A percentile compares a stretch with the other conserved stretches of the same genome.
Conservation (phyloP, 495 filamentous ascomycete species). For the Baudoinia panamericana region DNA sequence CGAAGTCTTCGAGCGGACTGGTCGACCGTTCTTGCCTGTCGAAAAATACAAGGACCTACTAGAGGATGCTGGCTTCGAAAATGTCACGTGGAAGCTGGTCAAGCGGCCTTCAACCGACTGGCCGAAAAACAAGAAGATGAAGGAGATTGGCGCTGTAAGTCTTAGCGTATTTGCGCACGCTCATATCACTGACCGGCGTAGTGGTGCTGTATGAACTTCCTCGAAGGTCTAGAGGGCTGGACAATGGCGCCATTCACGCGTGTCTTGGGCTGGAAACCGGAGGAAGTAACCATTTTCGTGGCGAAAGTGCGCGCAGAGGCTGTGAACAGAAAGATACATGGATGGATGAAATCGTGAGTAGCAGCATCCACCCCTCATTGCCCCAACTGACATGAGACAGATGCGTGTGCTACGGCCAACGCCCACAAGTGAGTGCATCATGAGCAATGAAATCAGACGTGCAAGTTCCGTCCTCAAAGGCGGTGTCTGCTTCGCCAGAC, state of each 20-base stretch:
- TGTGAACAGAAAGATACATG: conserved; percentile 6
- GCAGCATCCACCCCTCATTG: not conserved
- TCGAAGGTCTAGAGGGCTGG: conserved; percentile 17
- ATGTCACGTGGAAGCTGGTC: conserved; percentile 18
- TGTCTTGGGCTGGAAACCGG: conserved; percentile 11
- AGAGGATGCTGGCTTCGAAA: conserved; percentile 21
- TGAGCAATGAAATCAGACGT: too few relatives aligned
- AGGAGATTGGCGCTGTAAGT: conserved; percentile 18
- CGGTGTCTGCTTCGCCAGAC: too few relatives aligned
- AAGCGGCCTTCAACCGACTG: conserved; percentile 25
- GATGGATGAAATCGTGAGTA: conserved; percentile 11
- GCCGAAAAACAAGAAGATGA: conserved; percentile 23
- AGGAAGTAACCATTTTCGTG: conserved; percentile 16
- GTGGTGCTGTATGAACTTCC: conserved; percentile 11
- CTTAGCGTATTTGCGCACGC: too few relatives aligned
- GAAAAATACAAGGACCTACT: conserved; percentile 11
- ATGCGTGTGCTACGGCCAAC: conserved; percentile 6
- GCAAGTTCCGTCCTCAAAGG: too few relatives aligned
- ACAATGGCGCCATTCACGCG: conserved; percentile 12
- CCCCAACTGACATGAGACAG: not conserved
- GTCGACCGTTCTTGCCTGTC: conserved; percentile 14
- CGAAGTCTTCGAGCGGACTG: conserved; percentile 10
- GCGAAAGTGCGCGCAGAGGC: conserved; percentile 10
- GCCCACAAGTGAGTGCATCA: too few relatives aligned
- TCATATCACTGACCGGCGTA: not conserved